phyloP scores from a whole-genome alignment of 2,329 filamentous ascomycete genomes.

The Helotiales sp. region DNA sequence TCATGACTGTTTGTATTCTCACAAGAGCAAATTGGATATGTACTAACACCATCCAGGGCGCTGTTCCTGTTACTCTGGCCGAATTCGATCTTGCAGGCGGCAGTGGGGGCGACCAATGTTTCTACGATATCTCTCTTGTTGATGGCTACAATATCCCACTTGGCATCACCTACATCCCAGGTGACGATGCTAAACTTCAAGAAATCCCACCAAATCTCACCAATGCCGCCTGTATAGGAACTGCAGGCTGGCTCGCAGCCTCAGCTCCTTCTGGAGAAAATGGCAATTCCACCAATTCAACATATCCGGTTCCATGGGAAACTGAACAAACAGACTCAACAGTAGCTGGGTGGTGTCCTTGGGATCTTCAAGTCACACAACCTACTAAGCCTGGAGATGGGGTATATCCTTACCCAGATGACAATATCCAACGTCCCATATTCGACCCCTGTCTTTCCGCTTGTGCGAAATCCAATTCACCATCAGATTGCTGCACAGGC shows the following conservation, averaged over 20 bases:
- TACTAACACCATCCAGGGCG: conserved; percentile 51
- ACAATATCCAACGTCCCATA: conserved; percentile 65
- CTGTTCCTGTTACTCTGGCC: conserved; percentile 72
- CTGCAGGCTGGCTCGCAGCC: conserved; percentile 59
- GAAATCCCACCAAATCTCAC: conserved; percentile 73
- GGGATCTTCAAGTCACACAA: conserved; percentile 69
- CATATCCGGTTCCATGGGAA: conserved; percentile 67
- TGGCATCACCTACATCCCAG: conserved; percentile 60
- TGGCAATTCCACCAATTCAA: conserved; percentile 56
- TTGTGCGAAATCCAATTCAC: conserved; percentile 66
- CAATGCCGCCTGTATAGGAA: conserved; percentile 76
- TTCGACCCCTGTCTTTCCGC: conserved; percentile 80
- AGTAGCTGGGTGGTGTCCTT: conserved; percentile 74
- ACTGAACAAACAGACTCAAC: conserved; percentile 53
- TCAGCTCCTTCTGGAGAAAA: conserved; percentile 47
- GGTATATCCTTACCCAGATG: conserved; percentile 79
- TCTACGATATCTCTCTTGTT: conserved; percentile 83
- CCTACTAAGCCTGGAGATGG: conserved; percentile 72
- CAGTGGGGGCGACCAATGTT: conserved; percentile 60
- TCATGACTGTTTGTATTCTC: conserved; percentile 58
- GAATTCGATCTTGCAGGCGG: conserved; percentile 78
- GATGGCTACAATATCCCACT: conserved; percentile 82
- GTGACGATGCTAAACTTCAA: conserved; percentile 58
- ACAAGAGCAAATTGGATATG: conserved; percentile 1
- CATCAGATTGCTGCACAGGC: conserved; percentile 75